Conservation (phyloP, 371 early-diverging fungal genomes). For the Furculomyces boomerangus region DNA sequence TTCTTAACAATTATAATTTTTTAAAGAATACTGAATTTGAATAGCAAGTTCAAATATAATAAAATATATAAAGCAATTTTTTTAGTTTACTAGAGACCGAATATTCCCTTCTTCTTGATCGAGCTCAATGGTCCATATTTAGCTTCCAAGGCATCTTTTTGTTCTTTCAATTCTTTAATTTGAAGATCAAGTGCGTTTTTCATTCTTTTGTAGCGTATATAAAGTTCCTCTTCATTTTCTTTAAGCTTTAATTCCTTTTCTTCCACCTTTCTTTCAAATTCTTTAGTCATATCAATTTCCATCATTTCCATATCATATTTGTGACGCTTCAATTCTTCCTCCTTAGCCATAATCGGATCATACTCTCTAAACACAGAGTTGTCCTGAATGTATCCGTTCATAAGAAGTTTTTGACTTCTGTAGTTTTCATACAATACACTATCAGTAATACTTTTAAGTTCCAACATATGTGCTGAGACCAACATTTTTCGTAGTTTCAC, state of each 20-base stretch:
- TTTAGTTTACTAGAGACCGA: slow-evolving; percentile 48
- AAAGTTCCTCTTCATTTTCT: slow-evolving; percentile 90
- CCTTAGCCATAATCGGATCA: slow-evolving; percentile 76
- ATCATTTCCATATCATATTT: slow-evolving; percentile 91
- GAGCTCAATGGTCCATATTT: slow-evolving; percentile 38
- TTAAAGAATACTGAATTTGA: no score
- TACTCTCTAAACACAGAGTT: slow-evolving; percentile 62
- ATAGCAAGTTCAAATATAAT: no score
- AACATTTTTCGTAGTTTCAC: slow-evolving; percentile 82
- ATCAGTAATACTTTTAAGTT: slow-evolving; percentile 76
- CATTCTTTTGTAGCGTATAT: slow-evolving; percentile 90
- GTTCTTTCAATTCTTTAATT: slow-evolving; percentile 78
- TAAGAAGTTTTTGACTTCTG: slow-evolving; percentile 63
- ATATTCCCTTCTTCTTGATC: slow-evolving; percentile 14
- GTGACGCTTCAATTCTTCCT: slow-evolving; percentile 81
- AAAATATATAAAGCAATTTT: no score
- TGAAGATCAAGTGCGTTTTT: slow-evolving; percentile 89
- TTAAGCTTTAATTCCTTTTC: slow-evolving; percentile 94
- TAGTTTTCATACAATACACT: slow-evolving; percentile 85
- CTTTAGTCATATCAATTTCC: slow-evolving; percentile 94
- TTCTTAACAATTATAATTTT: no score
- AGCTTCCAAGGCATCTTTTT: slow-evolving; percentile 60
- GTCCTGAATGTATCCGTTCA: slow-evolving; percentile 65
- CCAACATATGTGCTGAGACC: slow-evolving; percentile 88
- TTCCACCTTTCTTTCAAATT: slow-evolving; percentile 95